Evolutionary conservation across 768 basidiomycete species (phyloP).

Genomic region (Leccinum aurantiacum): DNA sequence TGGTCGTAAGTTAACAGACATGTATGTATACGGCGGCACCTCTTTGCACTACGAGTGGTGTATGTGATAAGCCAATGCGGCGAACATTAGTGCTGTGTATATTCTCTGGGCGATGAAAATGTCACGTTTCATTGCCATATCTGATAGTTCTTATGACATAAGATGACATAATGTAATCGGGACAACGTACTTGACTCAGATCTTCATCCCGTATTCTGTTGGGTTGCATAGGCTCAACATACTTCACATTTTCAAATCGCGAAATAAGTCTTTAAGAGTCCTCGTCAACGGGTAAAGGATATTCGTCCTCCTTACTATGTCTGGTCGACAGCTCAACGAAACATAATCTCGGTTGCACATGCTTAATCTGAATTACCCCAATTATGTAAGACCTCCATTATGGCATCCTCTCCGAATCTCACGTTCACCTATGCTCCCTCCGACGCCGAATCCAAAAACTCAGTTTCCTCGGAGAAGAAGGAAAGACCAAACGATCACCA

Average conservation of each 20-base stretch:
- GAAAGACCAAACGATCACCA: conserved; percentile 23
- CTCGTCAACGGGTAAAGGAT: conserved; percentile 57
- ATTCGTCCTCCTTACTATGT: conserved; percentile 6
- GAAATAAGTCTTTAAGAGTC: conserved; percentile 12
- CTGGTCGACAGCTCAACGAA: conserved; percentile 51
- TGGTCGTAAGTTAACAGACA: not conserved
- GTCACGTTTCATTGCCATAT: no score
- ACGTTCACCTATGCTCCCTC: conserved; percentile 18
- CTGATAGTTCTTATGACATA: no score
- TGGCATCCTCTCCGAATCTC: conserved; percentile 49
- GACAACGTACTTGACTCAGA: no score
- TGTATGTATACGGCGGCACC: not conserved
- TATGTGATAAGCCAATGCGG: conserved; percentile 10
- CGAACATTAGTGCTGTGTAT: not conserved
- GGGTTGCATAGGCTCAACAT: no score
- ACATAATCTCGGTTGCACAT: conserved; percentile 50
- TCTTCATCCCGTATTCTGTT: no score
- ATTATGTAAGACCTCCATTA: conserved; percentile 58
- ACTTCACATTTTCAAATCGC: no score
- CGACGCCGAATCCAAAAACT: conserved; percentile 25
- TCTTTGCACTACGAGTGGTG: not conserved
- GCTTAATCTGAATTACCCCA: conserved; percentile 62
- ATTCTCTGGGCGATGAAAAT: no score
- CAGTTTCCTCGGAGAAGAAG: conserved; percentile 25
- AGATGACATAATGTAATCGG: no score